These are phyloP conservation scores for Fagus crenata DNA, from an alignment of 306 rosid species.

Conservation along the genomic window DNA sequence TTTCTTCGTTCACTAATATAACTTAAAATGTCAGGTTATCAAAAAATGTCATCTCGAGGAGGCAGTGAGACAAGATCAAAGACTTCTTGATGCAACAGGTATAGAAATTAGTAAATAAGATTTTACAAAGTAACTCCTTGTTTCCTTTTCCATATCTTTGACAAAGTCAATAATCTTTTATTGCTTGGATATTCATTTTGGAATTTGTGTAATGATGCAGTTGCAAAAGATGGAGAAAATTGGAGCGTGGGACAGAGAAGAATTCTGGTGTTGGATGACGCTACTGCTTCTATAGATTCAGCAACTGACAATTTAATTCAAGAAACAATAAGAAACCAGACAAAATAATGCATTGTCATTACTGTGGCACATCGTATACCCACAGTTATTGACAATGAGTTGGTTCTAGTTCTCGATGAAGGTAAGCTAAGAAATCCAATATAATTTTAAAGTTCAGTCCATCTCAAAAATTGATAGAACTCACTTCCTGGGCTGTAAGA, in stretches of 20 bases:
- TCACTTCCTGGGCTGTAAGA: not conserved
- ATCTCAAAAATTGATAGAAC: not conserved
- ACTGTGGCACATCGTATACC: conserved; percentile 89
- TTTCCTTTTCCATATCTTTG: not conserved
- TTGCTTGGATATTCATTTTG: not conserved
- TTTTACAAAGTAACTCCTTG: not conserved
- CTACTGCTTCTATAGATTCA: conserved; percentile 89
- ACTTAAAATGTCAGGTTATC: conserved; percentile 56
- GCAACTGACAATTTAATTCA: conserved; percentile 80
- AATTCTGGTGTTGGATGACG: conserved; percentile 84
- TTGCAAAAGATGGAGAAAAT: conserved; percentile 88
- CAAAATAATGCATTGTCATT: conserved; percentile 71
- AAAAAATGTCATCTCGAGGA: conserved; percentile 68
- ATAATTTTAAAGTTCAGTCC: not conserved
- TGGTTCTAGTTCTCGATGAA: conserved; percentile 76
- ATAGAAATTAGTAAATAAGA: conserved; percentile 16
- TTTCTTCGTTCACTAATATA: not conserved
- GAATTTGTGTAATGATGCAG: conserved; percentile 40
- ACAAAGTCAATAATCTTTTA: not conserved
- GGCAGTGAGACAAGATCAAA: conserved; percentile 54
- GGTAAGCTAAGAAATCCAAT: conserved; percentile 43
- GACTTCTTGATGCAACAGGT: conserved; percentile 90
- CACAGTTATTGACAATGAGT: conserved; percentile 80
- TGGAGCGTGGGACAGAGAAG: conserved; percentile 95
- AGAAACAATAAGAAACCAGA: conserved; percentile 71